Base-by-base conservation (phyloP, 441 rosid genomes). In the Brassica hybrid region DNA sequence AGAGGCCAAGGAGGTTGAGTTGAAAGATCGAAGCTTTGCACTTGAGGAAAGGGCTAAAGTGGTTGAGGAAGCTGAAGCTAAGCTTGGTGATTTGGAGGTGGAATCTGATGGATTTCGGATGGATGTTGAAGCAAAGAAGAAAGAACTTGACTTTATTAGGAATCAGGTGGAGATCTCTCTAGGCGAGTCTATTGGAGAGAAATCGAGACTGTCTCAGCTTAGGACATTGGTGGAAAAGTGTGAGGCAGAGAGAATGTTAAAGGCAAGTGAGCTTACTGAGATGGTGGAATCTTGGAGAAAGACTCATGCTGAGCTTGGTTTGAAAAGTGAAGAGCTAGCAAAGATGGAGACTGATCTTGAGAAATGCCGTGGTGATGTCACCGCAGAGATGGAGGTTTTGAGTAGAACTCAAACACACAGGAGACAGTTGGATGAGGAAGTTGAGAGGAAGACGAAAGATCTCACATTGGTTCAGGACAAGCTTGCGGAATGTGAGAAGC, bases 61-160 rank as follows among this genome's bases (percentile, higher is more conserved):
- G 72, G 69, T 87, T 54, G 80, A 63, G 36, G 72, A 71, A 48
- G 80, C 79, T 48, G 77, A 73, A 70, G 74, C 43, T 27, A 61
- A 38, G 12, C 5, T 69, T 10, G 19, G 9, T 75, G 65, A 36
- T 41, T 67, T 77, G 21, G 30, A 58, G 50, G 23, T 5, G 27
- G 73, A 71, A 76, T 41, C 71, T 19, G 65, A 73, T 27, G 69
- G 71, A 3, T 21, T 72, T 45, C 41, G 27, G 14, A 30, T 19
- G 16, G 80, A 80, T 38, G 38, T 76, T 57, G 71, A 73, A 45
- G 54, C 13, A 4, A 82, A 63, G 36, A 52, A 27, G 10, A 56
- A 45, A 0, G 69, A 83, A 30, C 16, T 80, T 11, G 62, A 11
- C 71, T 30, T 16, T 65, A 11, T 79, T 30, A 54, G 7, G 7